A percentile compares a stretch with the other conserved stretches of the same genome.
Evolutionary conservation across 108 stramenopile species (phyloP).

Genomic region (Pseudonitzschia pungens): DNA sequence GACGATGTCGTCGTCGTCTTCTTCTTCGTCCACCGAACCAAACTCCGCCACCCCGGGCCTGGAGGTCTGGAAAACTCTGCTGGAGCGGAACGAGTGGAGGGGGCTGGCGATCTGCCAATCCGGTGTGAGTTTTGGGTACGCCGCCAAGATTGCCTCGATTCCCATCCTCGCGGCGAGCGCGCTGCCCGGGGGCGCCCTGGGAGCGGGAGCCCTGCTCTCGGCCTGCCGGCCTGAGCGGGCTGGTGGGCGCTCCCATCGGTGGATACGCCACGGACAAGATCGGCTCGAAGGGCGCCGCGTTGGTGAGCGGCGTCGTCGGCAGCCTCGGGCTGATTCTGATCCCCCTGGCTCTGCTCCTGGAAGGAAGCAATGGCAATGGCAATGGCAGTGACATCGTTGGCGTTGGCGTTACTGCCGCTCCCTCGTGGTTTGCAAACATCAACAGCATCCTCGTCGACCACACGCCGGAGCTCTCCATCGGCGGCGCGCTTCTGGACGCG

Average conservation of each 20-base stretch:
- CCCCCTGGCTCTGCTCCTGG: conserved; percentile 44
- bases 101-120: conserved; percentile 61
- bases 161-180: conserved; percentile 56
- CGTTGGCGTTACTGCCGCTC: too few relatives aligned
- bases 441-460: too few relatives aligned
- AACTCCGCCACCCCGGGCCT: conserved; percentile 9
- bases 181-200: conserved; percentile 62
- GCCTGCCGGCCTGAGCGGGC: conserved; percentile 65
- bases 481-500: conserved; percentile 13
- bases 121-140: conserved; percentile 68
- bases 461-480: conserved; percentile 10
- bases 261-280: conserved; percentile 52
- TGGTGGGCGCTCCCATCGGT: conserved; percentile 67
- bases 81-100: conserved; percentile 52
- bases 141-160: conserved; percentile 74
- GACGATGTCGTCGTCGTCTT: too few relatives aligned
- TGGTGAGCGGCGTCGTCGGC: conserved; percentile 47
- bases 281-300: conserved; percentile 44
- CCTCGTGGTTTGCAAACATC: too few relatives aligned
- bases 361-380: not conserved
- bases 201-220: conserved; percentile 65
- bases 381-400: not conserved
- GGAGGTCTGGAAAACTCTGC: conserved; percentile 53
- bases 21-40: too few relatives aligned
- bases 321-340: conserved; percentile 44